Base-by-base conservation (phyloP, 139 green algal genomes). In the Chlorella sp. region DNA sequence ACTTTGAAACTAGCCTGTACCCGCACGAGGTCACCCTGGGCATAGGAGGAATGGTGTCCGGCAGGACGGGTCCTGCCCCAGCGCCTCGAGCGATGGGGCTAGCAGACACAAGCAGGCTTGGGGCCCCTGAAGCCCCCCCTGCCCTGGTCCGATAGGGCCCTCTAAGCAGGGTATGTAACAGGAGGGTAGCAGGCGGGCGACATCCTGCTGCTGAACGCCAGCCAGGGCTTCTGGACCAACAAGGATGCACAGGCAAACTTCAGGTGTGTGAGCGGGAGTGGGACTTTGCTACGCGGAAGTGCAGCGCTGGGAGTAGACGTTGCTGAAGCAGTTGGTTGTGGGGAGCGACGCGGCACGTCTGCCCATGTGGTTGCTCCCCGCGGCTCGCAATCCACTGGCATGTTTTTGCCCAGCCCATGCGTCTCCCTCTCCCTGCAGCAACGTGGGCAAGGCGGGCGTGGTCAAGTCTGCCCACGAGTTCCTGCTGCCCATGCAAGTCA, bases 111-210 rank as follows among this genome's bases (percentile, higher is more conserved):
- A n/a, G n/a, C n/a, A n/a, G n/a, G n/a, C n/a, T n/a, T n/a, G n/a
- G n/a, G n/a, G n/a, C n/a, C n/a, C n/a, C n/a, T n/a, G n/a, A n/a
- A n/a, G n/a, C n/a, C n/a, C n/a, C n/a, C n/a, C n/a, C n/a, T n/a
- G n/a, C n/a, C n/a, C n/a, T n/a, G n/a, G n/a, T n/a, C n/a, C n/a
- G n/a, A n/a, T n/a, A n/a, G n/a, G n/a, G n/a, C n/a, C n/a, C n/a
- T n/a, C n/a, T n/a, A n/a, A n/a, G n/a, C n/a, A n/a, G n/a, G n/a
- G n/a, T n/a, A n/a, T n/a, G n/a, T n/a, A n/a, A n/a, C n/a, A n/a
- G n/a, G n/a, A n/a, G n/a, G n/a, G n/a, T n/a, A n/a, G n/a, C 77
- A 93, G 82, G 75, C 85, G 3, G 89, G 89, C 11, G 93, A 96
- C 76, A 83, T 93, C 44, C 83, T 96, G 78, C 82, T 96, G 48